Evolutionary conservation across 305 asterid species (phyloP).

Genomic region (Rubia occidens): DNA sequence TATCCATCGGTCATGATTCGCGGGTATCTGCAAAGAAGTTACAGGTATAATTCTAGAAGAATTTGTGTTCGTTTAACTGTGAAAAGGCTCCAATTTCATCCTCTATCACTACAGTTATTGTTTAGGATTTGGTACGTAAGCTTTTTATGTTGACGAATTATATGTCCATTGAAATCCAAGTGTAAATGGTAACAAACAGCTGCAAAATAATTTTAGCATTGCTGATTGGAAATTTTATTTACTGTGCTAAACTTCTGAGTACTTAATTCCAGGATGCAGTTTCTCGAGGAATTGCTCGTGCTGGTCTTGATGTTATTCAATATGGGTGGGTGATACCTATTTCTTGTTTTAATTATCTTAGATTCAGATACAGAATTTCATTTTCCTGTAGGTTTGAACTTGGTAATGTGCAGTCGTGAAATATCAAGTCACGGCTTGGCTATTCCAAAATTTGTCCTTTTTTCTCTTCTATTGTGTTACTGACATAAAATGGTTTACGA

Average conservation of each 20-base stretch:
- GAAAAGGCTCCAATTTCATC: neutral
- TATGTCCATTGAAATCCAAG: neutral
- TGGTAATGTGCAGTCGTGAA: neutral
- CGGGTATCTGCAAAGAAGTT: constrained; percentile 83
- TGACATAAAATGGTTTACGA: neutral
- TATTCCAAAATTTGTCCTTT: neutral
- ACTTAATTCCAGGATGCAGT: constrained; percentile 70
- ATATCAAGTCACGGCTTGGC: neutral
- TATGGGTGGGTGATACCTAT: constrained; percentile 58
- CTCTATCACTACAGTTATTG: neutral
- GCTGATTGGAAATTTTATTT: neutral
- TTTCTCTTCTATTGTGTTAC: neutral
- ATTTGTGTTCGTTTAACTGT: neutral
- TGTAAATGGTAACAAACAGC: neutral
- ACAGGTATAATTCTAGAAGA: constrained; percentile 40
- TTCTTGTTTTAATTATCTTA: constrained; percentile 10
- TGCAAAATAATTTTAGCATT: neutral
- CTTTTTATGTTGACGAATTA: neutral
- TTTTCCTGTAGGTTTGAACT: neutral
- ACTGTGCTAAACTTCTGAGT: constrained; percentile 12
- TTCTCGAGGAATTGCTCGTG: constrained; percentile 72
- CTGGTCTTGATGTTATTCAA: constrained; percentile 72
- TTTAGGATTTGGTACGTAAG: neutral
- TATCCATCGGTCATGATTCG: constrained; percentile 93
- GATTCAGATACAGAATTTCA: constrained; percentile 6